Evolutionary conservation across 441 rosid species (phyloP).

Genomic region (Adansonia rubrostipa): DNA sequence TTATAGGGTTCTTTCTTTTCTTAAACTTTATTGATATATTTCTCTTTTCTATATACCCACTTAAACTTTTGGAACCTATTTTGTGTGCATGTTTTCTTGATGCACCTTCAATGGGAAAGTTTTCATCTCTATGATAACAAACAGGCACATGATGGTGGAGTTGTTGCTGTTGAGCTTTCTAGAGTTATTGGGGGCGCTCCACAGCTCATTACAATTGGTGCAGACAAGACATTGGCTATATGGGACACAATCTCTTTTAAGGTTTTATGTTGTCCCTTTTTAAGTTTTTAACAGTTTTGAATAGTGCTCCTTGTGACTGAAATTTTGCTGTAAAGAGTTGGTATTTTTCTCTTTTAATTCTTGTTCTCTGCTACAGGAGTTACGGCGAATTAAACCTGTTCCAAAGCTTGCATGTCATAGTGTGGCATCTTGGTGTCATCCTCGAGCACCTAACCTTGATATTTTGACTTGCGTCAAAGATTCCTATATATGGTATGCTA

Average conservation of each 20-base stretch:
- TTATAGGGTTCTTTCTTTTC: conserved; percentile 14
- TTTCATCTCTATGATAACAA: conserved; percentile 32
- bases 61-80: conserved; percentile 4
- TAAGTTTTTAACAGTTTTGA: conserved; percentile 2
- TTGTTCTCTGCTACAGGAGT: conserved; percentile 61
- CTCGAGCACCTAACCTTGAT: conserved; percentile 99
- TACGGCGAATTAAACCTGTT: conserved; percentile 95
- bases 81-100: conserved; percentile 8
- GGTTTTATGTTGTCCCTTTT: conserved; percentile 49
- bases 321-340: conserved; percentile 20
- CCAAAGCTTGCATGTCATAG: conserved; percentile 95
- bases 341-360: conserved; percentile 15
- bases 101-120: neutral
- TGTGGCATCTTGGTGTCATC: conserved; percentile 99
- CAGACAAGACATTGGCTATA: conserved; percentile 95
- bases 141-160: conserved; percentile 99
- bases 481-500: conserved; percentile 90
- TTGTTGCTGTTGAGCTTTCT: conserved; percentile 90
- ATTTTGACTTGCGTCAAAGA: conserved; percentile 95
- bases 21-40: neutral
- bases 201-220: conserved; percentile 93
- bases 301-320: conserved; percentile 23
- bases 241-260: conserved; percentile 99
- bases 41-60: neutral
- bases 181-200: conserved; percentile 96